These are phyloP conservation scores for Corynascus novoguineensis DNA, from an alignment of 495 filamentous ascomycete species.

Conservation along the genomic window DNA sequence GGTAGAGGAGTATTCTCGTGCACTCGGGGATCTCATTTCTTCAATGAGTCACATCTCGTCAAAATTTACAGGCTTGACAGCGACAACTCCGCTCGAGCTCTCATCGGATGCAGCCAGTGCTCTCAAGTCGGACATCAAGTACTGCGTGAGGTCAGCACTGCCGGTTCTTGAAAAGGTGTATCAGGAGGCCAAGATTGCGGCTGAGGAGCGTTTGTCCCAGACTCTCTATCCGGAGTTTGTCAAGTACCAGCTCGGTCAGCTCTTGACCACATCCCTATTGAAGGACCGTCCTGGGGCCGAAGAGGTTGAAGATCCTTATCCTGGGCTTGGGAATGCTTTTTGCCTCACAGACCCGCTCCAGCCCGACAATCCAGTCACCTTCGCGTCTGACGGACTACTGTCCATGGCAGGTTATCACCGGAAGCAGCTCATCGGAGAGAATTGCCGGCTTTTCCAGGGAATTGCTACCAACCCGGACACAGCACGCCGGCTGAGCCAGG, in stretches of 20 bases:
- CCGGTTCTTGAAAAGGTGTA: slow-evolving; percentile 45
- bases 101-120: slow-evolving; percentile 27
- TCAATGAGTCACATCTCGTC: slow-evolving; percentile 43
- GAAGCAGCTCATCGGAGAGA: slow-evolving; percentile 43
- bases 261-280: slow-evolving; percentile 25
- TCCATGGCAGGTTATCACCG: slow-evolving; percentile 44
- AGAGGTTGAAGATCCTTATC: slow-evolving; percentile 23
- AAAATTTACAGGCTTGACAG: slow-evolving; percentile 38
- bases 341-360: slow-evolving; percentile 29
- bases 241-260: slow-evolving; percentile 31
- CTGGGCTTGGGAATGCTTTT: slow-evolving; percentile 35
- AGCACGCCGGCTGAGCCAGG: slow-evolving; percentile 35
- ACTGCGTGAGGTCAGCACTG: slow-evolving; percentile 32
- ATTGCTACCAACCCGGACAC: slow-evolving; percentile 40
- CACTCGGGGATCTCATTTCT: slow-evolving; percentile 35
- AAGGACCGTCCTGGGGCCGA: slow-evolving; percentile 3
- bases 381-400: slow-evolving; percentile 48
- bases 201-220: slow-evolving; percentile 40
- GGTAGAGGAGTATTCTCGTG: slow-evolving; percentile 32
- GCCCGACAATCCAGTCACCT: slow-evolving; percentile 47
- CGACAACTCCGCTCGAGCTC: slow-evolving; percentile 39
- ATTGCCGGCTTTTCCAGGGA: slow-evolving; percentile 50
- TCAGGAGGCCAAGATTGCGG: slow-evolving; percentile 36
- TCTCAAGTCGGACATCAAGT: slow-evolving; percentile 40
- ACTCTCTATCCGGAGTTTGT: slow-evolving; percentile 49